These are phyloP conservation scores for Debaryomyces tyrocola DNA, from an alignment of 805 yeast species.

Conservation along the genomic window DNA sequence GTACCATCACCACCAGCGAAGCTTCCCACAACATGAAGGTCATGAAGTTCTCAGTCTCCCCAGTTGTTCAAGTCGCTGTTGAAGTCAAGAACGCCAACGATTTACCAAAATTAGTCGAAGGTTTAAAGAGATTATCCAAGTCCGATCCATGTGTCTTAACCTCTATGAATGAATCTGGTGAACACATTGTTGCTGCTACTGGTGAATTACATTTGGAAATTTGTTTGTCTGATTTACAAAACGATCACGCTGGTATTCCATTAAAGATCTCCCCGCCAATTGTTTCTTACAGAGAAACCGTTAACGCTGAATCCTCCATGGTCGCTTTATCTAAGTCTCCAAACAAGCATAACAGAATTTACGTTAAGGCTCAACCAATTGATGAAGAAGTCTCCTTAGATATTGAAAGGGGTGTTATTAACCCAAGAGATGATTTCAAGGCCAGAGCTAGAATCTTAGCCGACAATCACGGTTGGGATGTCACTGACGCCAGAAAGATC, in stretches of 20 bases:
- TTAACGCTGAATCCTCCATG: constrained; percentile 89
- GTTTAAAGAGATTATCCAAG: constrained; percentile 99
- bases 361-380: constrained; percentile 95
- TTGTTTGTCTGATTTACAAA: constrained; percentile 92
- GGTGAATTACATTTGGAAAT: constrained; percentile 99
- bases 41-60: constrained; percentile 99
- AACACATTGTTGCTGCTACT: constrained; percentile 99
- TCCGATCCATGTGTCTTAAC: constrained; percentile 98
- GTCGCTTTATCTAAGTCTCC: constrained; percentile 98
- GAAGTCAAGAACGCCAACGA: constrained; percentile 99
- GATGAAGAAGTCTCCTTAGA: constrained; percentile 91
- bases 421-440: constrained; percentile 97
- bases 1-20: constrained; percentile 97
- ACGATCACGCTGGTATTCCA: constrained; percentile 99
- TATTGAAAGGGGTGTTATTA: constrained; percentile 88
- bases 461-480: constrained; percentile 99
- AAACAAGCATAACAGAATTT: constrained; percentile 99
- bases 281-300: constrained; percentile 98
- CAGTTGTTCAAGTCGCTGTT: constrained; percentile 99
- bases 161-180: constrained; percentile 91
- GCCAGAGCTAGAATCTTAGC: constrained; percentile 98
- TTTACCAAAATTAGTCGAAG: constrained; percentile 99
- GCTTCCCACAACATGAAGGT: constrained; percentile 99
- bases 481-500: constrained; percentile 99
- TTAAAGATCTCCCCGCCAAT: constrained; percentile 97